These are phyloP conservation scores for Neonectria faginata DNA, from an alignment of 2,329 filamentous ascomycete genomes.

Conservation along the genomic window DNA sequence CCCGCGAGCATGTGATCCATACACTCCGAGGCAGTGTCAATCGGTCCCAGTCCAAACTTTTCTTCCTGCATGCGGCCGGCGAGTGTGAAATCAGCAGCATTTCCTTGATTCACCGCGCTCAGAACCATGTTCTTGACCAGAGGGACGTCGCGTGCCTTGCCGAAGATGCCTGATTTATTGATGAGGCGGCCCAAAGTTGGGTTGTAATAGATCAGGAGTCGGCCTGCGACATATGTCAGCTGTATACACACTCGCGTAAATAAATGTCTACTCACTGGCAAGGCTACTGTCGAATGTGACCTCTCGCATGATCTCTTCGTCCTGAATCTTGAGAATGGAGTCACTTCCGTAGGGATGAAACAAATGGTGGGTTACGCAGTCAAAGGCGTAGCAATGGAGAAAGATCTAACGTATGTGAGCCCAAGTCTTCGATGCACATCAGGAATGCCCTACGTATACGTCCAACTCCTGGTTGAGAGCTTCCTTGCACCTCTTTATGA, in stretches of 20 bases:
- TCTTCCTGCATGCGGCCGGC: constrained; percentile 28
- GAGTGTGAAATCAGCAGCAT: constrained; percentile 32
- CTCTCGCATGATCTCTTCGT: constrained; percentile 30
- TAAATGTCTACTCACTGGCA: constrained; percentile 11
- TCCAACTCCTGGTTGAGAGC: constrained; percentile 26
- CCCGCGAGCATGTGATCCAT: constrained; percentile 37
- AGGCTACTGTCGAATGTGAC: constrained; percentile 32
- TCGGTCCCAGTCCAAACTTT: constrained; percentile 22
- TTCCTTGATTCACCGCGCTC: constrained; percentile 10
- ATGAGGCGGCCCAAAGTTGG: constrained; percentile 15
- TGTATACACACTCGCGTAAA: not conserved
- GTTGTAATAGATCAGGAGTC: constrained; percentile 26
- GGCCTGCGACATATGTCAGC: not conserved
- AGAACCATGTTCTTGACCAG: constrained; percentile 18
- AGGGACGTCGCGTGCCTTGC: constrained; percentile 27
- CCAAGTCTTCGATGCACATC: fast-evolving
- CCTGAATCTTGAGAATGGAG: constrained; percentile 22
- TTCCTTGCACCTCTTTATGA: constrained; percentile 24
- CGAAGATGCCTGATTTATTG: constrained; percentile 28
- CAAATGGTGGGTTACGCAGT: constrained; percentile 30
- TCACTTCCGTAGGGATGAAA: constrained; percentile 35
- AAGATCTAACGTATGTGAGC: constrained; percentile 15
- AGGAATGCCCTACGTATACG: constrained; percentile 25
- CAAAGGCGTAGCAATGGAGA: constrained; percentile 35
- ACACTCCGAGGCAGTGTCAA: constrained; percentile 35